Percentiles rank a stretch among this genome's conserved stretches.
Conservation (phyloP, 306 rosid species). For the Citrullus amarus region DNA sequence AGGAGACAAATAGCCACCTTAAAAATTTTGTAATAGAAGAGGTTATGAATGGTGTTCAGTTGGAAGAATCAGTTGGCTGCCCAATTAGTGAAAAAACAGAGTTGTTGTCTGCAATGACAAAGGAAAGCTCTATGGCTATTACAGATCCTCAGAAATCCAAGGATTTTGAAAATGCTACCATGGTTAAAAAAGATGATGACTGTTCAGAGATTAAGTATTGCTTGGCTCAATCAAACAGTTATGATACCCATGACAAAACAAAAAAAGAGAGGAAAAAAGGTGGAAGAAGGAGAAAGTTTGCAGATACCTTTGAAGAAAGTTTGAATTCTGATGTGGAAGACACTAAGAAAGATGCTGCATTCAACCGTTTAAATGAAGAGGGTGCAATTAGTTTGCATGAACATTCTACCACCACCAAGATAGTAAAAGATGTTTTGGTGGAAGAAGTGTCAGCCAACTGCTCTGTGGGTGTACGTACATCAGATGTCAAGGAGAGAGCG, state of each 20-base stretch:
- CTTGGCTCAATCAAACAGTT: neutral
- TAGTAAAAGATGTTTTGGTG: neutral
- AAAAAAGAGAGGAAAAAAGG: neutral
- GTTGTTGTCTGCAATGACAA: neutral
- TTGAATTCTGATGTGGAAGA: neutral
- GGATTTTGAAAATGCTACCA: neutral
- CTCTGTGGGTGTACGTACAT: neutral
- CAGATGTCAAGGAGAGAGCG: neutral
- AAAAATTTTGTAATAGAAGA: neutral
- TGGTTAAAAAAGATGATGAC: neutral
- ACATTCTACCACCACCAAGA: neutral
- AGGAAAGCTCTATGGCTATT: neutral
- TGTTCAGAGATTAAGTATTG: neutral
- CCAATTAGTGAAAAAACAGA: neutral
- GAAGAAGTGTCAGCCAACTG: neutral
- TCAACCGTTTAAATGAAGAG: slow-evolving; percentile 1
- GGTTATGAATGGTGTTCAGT: neutral
- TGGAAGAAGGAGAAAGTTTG: slow-evolving; percentile 7
- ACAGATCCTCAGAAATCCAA: neutral
- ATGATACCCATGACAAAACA: neutral
- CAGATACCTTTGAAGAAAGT: slow-evolving; percentile 3
- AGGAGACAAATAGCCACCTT: neutral
- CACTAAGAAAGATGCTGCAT: neutral
- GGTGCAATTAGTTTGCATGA: neutral
- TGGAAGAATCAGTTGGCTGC: slow-evolving; percentile 2